Base-by-base conservation (phyloP, 225 moss, liverwort and hornwort genomes). In the Sphagnum tenellum region DNA sequence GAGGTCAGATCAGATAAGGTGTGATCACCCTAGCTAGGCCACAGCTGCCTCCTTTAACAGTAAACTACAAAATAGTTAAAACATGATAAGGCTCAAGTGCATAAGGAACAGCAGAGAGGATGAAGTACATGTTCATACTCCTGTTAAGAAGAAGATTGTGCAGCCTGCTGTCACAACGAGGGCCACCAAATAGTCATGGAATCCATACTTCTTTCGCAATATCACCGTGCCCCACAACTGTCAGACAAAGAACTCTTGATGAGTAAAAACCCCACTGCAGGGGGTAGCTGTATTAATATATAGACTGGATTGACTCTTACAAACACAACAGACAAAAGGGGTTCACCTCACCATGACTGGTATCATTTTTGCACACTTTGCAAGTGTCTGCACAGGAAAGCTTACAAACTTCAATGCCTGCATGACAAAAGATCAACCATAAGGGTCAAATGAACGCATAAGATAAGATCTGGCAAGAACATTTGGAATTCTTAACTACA, bases 321-420 rank as follows among this genome's bases (percentile, higher is more conserved):
- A 45, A 10, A 14, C 11, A 13, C 55, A 29, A 47, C 57, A 59
- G 4, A 48, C 45, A n/a, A n/a, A 49, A 14, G 46, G 14, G 47
- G n/a, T 68, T 49, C 60, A 48, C 48, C 77, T 72, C 55, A 86
- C 86, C 96, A 96, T 96, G n/a, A 96, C 96, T 47, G 96, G 96
- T 66, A 96, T 73, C 89, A 92, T 92, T 73, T 96, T 96, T 14
- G 89, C 92, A 67, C 92, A 92, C 71, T 96, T 96, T 54, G 92
- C 86, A 9, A 96, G 87, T 48, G 96, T 96, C 64, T 96, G 95
- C 59, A 96, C 89, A 12, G 95, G 95, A 71, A 96, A 96, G 76
- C 95, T 96, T 63, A 96, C 95, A 73, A 92, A 92, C 81, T 90
- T 96, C 75, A 96, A 76, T 7, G 88, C 92, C 85, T 86, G 75